Evolutionary conservation across 2,329 filamentous ascomycete species (phyloP), one percentile per base, ranked within the genome.

Genomic region (Davidsoniella neocaledoniae): DNA sequence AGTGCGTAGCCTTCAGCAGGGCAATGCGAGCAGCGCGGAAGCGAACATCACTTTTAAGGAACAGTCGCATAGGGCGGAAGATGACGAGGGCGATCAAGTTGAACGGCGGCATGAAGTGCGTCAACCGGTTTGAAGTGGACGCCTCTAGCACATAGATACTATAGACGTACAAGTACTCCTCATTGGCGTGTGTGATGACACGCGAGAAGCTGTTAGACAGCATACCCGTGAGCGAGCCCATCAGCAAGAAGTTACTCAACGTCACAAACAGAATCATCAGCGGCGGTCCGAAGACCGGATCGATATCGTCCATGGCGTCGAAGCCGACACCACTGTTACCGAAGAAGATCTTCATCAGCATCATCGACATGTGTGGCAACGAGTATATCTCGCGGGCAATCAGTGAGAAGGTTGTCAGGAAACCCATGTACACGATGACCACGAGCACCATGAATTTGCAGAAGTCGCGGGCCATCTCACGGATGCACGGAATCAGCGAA

Each of bases 381-480:
- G 70, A 73, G 59, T 81, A 86, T 2, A 67, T 64, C 46, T 83
- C 80, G 49, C 83, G 74, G n/a, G 81, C 84, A 42, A 91, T 70
- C 23, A 88, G 71, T 0, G 81, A 81, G 58, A 90, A 90, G 0
- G 86, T 94, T 0, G 88, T 94, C 33, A 94, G 67, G 63, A 95
- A 95, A 43, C 87, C 86, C 44, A 91, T 67, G 61, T 94, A 94
- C 48, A 94, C 67, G 49, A 94, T 82, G 44, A 86, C 68, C 41
- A 93, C 83, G 23, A 90, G 72, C 1, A 85, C 82, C 64, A 78
- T 74, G 60, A 91, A 94, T 59, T 88, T 88, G 62, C 88, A 64
- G 61, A 94, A 94, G 61, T 94, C 86, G 63, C 88, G 90, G 38
- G 83, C 83, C 88, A 95, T 95, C 62, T 90, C 86, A 61, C 91